Base-by-base conservation (phyloP, 1,139 yeast genomes). In the Lodderomyces margitis region DNA sequence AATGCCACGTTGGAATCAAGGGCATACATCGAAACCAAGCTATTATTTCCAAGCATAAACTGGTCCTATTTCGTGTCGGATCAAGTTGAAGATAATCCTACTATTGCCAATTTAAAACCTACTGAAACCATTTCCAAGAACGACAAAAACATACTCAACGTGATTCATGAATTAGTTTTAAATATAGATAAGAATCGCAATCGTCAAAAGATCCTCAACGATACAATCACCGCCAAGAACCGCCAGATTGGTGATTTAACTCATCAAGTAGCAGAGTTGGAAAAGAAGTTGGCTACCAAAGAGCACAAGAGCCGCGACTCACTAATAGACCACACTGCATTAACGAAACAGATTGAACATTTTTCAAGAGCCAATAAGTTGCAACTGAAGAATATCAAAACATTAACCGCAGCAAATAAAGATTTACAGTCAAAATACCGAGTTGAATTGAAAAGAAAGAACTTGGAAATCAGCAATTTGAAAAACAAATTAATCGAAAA, bases 111-210 rank as follows among this genome's bases (percentile, higher is more conserved):
- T 5, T 42, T 63, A 23, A 38, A 43, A 28, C 39, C 65, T 17
- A 63, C 69, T 2, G 68, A 66, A 17, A 47, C 49, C n/a, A 42
- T 70, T 14, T 70, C 61, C 46, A 59, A 66, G 42, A 73, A 74
- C 50, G 78, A 73, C 50, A 68, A 71, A 48, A 64, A 67, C 39
- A 54, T 64, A 21, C 68, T 74, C 23, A 72, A 73, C 48, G 64
- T 70, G 34, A 62, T 74, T 2, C 70, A 72, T 47, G 64, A 73
- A 2, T 55, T 74, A 6, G 48, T 70, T 3, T 66, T 64, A 41
- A 63, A 70, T 5, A 57, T 72, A 1, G 78, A 74, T 36, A 55
- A 73, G 28, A 60, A 62, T 44, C 59, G 73, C 31, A 54, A 48
- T 3, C 75, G 68, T 39, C 68, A 64, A 39, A 60, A 56, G 36